A percentile compares a stretch with the other conserved stretches of the same genome.
Conservation (phyloP, 2,329 filamentous ascomycete species). For the Aspergillus sojae region DNA sequence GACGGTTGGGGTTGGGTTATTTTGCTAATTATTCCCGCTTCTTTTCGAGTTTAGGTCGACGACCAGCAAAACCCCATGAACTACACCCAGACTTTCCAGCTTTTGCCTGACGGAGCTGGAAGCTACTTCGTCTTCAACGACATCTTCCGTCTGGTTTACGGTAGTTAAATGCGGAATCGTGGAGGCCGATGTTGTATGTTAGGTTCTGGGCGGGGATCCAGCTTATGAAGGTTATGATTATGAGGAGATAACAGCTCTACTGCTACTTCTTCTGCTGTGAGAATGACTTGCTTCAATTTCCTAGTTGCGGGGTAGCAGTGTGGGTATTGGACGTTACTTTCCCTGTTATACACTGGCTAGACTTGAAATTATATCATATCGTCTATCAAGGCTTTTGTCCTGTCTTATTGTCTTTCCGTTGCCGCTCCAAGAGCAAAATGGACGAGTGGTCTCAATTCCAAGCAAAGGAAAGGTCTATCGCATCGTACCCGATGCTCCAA, state of each 20-base stretch:
- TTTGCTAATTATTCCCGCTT: neutral
- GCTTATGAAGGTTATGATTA: slow-evolving; percentile 24
- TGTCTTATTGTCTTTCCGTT: neutral
- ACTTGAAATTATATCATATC: neutral
- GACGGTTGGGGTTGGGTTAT: neutral
- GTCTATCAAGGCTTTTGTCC: neutral
- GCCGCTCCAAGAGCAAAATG: neutral
- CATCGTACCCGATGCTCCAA: neutral
- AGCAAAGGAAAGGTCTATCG: neutral
- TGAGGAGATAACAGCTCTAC: slow-evolving; percentile 3
- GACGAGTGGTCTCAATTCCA: neutral
- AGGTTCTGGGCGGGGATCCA: neutral
- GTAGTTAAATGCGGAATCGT: neutral
- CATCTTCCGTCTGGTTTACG: slow-evolving; percentile 86
- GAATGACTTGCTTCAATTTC: neutral
- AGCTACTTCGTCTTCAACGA: slow-evolving; percentile 92
- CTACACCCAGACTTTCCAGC: slow-evolving; percentile 89
- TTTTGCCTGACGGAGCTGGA: slow-evolving; percentile 66
- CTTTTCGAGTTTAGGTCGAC: slow-evolving; percentile 65
- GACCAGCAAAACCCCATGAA: slow-evolving; percentile 84
- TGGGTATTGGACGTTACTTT: neutral
- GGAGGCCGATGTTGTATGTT: neutral
- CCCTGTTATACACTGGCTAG: neutral
- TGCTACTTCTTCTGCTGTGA: neutral
- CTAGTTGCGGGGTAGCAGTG: neutral